Base-by-base conservation (phyloP, 495 filamentous ascomycete genomes). In the Penicillium argentinense region DNA sequence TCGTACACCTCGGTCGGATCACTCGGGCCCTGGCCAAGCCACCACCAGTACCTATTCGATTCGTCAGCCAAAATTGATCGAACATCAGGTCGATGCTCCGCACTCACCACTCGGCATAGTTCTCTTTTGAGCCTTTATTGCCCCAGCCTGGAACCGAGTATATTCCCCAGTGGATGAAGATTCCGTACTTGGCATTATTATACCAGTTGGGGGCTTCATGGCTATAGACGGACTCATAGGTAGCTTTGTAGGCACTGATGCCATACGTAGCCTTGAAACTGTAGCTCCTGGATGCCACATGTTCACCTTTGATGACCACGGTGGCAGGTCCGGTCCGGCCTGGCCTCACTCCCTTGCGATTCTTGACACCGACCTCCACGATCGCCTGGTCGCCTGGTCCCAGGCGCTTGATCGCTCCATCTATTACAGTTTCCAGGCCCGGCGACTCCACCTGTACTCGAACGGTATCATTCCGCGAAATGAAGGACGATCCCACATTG, bases 91-190 rank as follows among this genome's bases (percentile, higher is more conserved):
- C n/a, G n/a, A 27, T 18, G 4, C 13, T 7, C 2, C 12, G 8
- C 12, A 14, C 25, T 49, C 26, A 78, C 77, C 77, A 81, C 57
- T 80, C 78, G 0, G 78, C 76, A 51, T 80, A 80, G 17, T 60
- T 66, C 47, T 80, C 78, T 29, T 72, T 62, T 3, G 69, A 61
- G 13, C 67, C 67, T 13, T 62, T 64, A 40, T 80, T 80, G 0
- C 75, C 78, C 76, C 76, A 80, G 3, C 74, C 77, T 1, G 78
- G 76, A 1, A 82, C 77, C 5, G 71, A 59, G 45, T 80, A 80
- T 0, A 68, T 51, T 1, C 78, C 76, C 78, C 77, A 81, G 57
- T 78, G 77, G 34, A 82, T 78, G 55, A 82, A 80, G 25, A 80
- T 79, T 0, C 77, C 77, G 52, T 65, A 81, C 42, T 82, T 82